Evolutionary conservation across 1,139 yeast species (phyloP).

Genomic region (Magnusiomyces fungicola): DNA sequence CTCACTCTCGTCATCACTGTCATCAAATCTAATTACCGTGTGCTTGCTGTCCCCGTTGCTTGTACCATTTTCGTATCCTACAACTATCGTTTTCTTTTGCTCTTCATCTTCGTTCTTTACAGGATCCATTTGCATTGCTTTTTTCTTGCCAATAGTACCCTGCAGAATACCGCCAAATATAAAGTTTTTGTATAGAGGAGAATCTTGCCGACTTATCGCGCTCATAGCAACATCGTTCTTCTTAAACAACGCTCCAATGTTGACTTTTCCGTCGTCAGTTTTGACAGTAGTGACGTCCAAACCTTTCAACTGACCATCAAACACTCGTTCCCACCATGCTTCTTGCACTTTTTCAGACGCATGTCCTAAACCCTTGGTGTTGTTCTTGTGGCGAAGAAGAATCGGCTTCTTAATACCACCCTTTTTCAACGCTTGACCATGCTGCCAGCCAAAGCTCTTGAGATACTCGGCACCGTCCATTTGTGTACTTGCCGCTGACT

Average conservation of each 20-base stretch:
- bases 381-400: slow-evolving; percentile 82
- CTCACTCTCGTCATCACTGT: background rate
- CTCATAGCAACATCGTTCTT: slow-evolving; percentile 30
- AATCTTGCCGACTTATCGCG: slow-evolving; percentile 35
- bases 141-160: slow-evolving; percentile 55
- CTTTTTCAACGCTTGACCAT: slow-evolving; percentile 72
- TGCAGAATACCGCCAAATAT: slow-evolving; percentile 77
- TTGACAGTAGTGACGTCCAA: slow-evolving; percentile 50
- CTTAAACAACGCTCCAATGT: slow-evolving; percentile 27
- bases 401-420: slow-evolving; percentile 86
- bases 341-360: slow-evolving; percentile 39
- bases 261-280: slow-evolving; percentile 15
- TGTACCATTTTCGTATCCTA: background rate
- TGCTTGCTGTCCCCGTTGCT: background rate
- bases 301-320: slow-evolving; percentile 84
- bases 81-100: background rate
- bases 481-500: background rate
- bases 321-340: slow-evolving; percentile 94
- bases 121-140: background rate
- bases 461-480: slow-evolving; percentile 78
- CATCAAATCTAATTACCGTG: background rate
- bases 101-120: background rate
- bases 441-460: slow-evolving; percentile 80
- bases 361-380: slow-evolving; percentile 82
- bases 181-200: slow-evolving; percentile 51